phyloP scores from a whole-genome alignment of 2,329 filamentous ascomycete species.

The Botryotinia narcissicola region DNA sequence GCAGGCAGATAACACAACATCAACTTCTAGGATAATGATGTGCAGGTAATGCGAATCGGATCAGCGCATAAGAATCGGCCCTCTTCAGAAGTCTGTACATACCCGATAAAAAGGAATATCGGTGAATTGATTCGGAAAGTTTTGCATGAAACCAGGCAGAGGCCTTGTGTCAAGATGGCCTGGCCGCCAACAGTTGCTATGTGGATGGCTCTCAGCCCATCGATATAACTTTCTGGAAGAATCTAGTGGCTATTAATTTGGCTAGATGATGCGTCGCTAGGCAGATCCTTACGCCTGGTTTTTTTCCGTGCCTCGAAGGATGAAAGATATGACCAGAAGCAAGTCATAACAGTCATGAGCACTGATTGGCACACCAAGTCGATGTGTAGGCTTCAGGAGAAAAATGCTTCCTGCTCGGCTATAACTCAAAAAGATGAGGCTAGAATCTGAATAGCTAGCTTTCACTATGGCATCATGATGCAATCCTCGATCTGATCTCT shows the following conservation, averaged over 20 bases:
- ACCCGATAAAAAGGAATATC: background rate
- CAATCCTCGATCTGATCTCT: background rate
- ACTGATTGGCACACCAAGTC: background rate
- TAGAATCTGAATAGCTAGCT: background rate
- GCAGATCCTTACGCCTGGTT: background rate
- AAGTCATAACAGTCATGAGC: background rate
- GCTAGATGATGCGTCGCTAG: background rate
- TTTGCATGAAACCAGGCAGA: background rate
- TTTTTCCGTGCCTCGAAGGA: background rate
- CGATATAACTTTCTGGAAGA: background rate
- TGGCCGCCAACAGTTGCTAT: background rate
- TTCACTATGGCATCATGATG: background rate
- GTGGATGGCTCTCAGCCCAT: background rate
- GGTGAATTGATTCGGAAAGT: background rate
- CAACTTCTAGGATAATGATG: background rate
- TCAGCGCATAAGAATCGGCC: background rate
- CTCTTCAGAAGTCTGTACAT: background rate
- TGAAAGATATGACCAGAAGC: background rate
- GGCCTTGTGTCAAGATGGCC: background rate
- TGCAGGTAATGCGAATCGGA: background rate
- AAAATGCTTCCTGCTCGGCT: too few species aligned
- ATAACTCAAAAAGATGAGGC: background rate
- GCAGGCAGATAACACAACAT: background rate
- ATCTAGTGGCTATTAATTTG: background rate
- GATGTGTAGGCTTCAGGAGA: background rate